Percentiles rank a stretch among this genome's conserved stretches.
phyloP scores from a whole-genome alignment of 129 eudicot species.

The Pittosporum tobira region DNA sequence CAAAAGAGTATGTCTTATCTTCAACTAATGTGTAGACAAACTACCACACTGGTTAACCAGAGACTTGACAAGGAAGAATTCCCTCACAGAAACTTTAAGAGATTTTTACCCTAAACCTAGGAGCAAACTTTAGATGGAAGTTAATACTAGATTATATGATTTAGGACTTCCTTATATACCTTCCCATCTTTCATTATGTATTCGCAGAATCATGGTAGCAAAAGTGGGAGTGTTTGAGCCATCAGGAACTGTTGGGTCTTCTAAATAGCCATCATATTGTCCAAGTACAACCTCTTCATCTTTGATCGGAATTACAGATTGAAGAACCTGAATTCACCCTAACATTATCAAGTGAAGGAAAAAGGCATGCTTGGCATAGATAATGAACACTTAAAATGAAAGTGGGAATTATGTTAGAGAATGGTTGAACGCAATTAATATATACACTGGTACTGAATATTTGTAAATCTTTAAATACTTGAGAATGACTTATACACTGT shows the following conservation, averaged over 20 bases:
- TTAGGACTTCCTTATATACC: constrained; percentile 29
- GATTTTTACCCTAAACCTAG: background rate
- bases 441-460: background rate
- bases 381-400: background rate
- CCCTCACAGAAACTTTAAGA: background rate
- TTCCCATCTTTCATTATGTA: constrained; percentile 99
- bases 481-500: background rate
- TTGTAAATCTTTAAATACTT: background rate
- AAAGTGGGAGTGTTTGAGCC: constrained; percentile 94
- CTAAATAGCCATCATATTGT: constrained; percentile 86
- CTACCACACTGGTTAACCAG: background rate
- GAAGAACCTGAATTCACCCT: constrained; percentile 58
- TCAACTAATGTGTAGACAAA: background rate
- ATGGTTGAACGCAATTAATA: background rate
- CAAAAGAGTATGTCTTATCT: background rate
- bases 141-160: background rate
- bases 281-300: constrained; percentile 97
- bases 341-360: constrained; percentile 7
- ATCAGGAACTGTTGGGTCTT: constrained; percentile 93
- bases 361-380: background rate
- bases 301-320: constrained; percentile 62
- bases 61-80: background rate
- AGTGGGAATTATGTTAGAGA: background rate
- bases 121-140: background rate
- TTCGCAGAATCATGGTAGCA: constrained; percentile 71